Conservation (phyloP, 2,329 filamentous ascomycete genomes). For the Paradendryphiella salina region DNA sequence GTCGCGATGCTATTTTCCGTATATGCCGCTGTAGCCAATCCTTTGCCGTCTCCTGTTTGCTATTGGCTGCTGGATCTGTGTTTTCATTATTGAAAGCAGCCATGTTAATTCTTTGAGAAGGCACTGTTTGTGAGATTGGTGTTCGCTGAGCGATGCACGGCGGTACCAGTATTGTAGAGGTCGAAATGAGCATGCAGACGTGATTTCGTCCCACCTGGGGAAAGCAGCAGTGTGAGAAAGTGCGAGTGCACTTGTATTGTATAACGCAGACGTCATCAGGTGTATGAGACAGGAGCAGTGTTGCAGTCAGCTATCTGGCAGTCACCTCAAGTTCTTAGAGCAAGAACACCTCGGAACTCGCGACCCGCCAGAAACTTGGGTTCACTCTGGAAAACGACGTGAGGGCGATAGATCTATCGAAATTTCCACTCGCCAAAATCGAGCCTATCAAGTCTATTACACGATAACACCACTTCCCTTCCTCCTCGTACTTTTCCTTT, state of each 20-base stretch:
- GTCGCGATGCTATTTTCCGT: constrained; percentile 24
- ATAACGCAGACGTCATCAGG: background rate
- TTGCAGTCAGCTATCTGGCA: background rate
- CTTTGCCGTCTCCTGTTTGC: constrained; percentile 25
- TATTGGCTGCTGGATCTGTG: constrained; percentile 10
- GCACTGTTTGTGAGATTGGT: constrained; percentile 19
- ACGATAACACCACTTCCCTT: no score
- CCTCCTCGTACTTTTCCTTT: no score
- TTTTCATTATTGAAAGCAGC: constrained; percentile 23
- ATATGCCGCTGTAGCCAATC: constrained; percentile 36
- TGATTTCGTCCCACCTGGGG: background rate
- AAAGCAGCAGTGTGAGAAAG: background rate
- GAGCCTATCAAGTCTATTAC: no score
- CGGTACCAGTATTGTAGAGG: constrained; percentile 16
- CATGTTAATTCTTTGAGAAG: constrained; percentile 23
- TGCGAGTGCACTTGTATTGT: background rate
- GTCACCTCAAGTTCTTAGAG: background rate
- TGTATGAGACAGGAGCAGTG: constrained; percentile 1
- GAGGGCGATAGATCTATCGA: no score
- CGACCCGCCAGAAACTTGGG: no score
- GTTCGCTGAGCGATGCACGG: constrained; percentile 19
- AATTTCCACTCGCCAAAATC: no score
- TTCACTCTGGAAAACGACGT: no score
- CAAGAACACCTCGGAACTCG: background rate
- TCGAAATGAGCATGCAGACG: background rate